These are phyloP conservation scores for Cubamyces lactineus DNA, from an alignment of 768 basidiomycete genomes.

Conservation along the genomic window DNA sequence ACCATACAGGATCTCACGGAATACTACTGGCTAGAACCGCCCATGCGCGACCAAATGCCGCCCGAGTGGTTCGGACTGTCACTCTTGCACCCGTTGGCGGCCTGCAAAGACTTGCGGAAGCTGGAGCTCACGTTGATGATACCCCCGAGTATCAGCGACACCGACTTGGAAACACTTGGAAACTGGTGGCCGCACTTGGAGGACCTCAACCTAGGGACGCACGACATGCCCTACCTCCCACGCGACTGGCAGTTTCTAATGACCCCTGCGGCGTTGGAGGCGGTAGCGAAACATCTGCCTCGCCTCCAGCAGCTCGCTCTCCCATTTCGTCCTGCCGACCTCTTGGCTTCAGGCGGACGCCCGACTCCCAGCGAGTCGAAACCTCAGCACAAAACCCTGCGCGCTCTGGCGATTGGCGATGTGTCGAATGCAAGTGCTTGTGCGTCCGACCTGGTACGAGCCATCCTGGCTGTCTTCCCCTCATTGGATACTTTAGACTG, in stretches of 20 bases:
- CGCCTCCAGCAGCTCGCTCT: conserved; percentile 22
- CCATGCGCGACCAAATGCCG: background rate
- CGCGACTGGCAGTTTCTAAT: conserved; percentile 18
- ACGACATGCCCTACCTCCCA: conserved; percentile 25
- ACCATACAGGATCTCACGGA: conserved; percentile 27
- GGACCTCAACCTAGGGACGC: conserved; percentile 32
- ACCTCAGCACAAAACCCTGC: conserved; percentile 23
- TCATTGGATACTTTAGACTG: conserved; percentile 13
- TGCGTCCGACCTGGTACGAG: conserved; percentile 1
- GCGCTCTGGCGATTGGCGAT: conserved; percentile 28
- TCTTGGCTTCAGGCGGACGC: conserved; percentile 10
- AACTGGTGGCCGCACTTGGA: conserved; percentile 36
- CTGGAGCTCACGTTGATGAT: conserved; percentile 31
- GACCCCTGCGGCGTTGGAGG: conserved; percentile 28
- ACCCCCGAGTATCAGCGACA: conserved; percentile 33
- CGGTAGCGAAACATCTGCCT: conserved; percentile 31
- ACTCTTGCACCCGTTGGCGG: conserved; percentile 32
- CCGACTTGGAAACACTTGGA: conserved; percentile 31
- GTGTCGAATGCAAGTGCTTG: conserved; percentile 17
- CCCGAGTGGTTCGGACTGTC: conserved; percentile 27
- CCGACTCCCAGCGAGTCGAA: background rate
- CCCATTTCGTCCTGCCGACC: conserved; percentile 29
- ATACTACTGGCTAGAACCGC: conserved; percentile 7
- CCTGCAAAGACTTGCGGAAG: conserved; percentile 30
- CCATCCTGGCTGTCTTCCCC: conserved; percentile 14